Base-by-base conservation (phyloP, 148 eudicot genomes). In the Cornus suecica region DNA sequence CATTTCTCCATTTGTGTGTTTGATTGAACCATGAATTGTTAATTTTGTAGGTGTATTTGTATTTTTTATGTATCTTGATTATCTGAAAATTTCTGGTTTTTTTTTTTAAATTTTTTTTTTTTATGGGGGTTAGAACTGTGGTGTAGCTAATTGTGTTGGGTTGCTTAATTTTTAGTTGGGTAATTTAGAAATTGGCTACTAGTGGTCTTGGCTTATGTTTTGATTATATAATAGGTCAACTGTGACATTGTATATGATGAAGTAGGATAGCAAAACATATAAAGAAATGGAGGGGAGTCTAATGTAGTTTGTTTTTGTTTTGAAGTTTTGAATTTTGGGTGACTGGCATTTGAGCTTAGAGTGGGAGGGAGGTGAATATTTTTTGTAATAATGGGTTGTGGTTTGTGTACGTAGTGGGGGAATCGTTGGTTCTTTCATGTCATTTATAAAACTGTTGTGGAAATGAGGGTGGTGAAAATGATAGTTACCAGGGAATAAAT, bases 171-270 rank as follows among this genome's bases (percentile, higher is more conserved):
- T 41, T 28, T 41, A n/a, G 18, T 31, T 73, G 56, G 32, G 31
- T 16, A 20, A 62, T 73, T 14, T 16, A 48, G 45, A 16, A 28
- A 24, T 25, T 15, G 54, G 67, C 16, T 0, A 14, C 37, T 41
- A 41, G 68, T 37, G 58, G 56, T 37, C 58, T 56, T 24, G 32
- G 24, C n/a, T 23, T 32, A 15, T 13, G 66, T 72, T 32, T 24
- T 31, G 4, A 29, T 10, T 37, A 41, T 23, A 24, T 20, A 4
- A 8, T 62, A n/a, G 30, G 16, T 9, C 29, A 60, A 11, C 16
- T 31, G 28, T 72, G 65, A 58, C 66, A 71, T 54, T 29, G 65
- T 41, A 26, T 22, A 13, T 52, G 65, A 30, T 52, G 74, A 58
- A n/a, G 65, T 56, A 48, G 54, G 1, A 11, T 48, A 13, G 54